Conservation (phyloP, 2,329 filamentous ascomycete genomes). For the Akanthomyces uredinophilus region DNA sequence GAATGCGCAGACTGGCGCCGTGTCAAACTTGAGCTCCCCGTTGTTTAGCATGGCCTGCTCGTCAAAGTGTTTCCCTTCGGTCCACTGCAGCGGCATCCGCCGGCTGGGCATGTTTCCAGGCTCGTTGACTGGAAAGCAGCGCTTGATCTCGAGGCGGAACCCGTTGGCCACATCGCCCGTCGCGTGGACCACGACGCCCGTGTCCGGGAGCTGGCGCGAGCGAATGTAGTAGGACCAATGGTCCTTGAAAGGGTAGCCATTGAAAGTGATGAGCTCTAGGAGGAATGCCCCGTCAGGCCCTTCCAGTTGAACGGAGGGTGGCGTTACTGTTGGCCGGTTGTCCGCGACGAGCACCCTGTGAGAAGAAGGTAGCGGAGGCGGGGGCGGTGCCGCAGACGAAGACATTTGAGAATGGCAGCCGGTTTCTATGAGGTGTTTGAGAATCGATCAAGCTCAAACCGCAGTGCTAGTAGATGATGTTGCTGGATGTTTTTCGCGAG, state of each 20-base stretch:
- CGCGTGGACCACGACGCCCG: conserved; percentile 27
- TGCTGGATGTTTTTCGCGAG: too few species aligned
- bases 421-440: background rate
- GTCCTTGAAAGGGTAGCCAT: conserved; percentile 30
- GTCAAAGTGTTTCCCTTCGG: conserved; percentile 21
- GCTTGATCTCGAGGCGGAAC: conserved; percentile 28
- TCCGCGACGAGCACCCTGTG: too few species aligned
- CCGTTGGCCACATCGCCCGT: conserved; percentile 28
- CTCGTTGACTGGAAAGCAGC: conserved; percentile 21
- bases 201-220: conserved; percentile 13
- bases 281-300: conserved; percentile 21
- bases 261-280: conserved; percentile 27
- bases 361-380: background rate
- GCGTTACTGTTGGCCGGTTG: background rate
- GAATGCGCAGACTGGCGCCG: conserved; percentile 23
- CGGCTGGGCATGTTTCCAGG: conserved; percentile 18
- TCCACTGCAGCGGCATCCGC: conserved; percentile 28
- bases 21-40: conserved; percentile 19
- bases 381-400: background rate
- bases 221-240: conserved; percentile 31
- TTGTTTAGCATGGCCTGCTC: conserved; percentile 25
- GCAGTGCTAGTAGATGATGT: too few species aligned
- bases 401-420: background rate
- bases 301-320: conserved; percentile 9
- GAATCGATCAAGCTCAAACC: too few species aligned